These are phyloP conservation scores for Coemansia interrupta DNA, from an alignment of 192 early-diverging fungal genomes.

Conservation along the genomic window DNA sequence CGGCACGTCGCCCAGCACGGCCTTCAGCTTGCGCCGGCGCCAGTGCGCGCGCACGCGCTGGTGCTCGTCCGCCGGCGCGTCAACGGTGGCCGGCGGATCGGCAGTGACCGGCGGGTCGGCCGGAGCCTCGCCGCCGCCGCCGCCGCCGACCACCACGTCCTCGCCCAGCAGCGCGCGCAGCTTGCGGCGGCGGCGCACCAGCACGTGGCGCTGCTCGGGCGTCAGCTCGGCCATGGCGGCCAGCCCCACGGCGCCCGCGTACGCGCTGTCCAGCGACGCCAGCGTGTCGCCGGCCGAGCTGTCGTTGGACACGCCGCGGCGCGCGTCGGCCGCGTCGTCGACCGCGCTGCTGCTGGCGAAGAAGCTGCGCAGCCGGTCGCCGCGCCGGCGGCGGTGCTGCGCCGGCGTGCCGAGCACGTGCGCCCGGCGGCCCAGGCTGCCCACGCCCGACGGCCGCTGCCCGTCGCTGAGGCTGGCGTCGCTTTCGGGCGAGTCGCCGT, in stretches of 20 bases:
- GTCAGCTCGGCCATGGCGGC: slow-evolving; percentile 23
- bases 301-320: not conserved
- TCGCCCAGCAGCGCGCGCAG: slow-evolving; percentile 61
- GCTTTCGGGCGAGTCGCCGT: slow-evolving; percentile 34
- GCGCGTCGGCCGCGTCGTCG: not conserved
- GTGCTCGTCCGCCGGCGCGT: slow-evolving; percentile 4
- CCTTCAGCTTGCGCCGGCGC: slow-evolving; percentile 36
- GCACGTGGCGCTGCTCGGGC: slow-evolving; percentile 54
- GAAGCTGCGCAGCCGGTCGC: slow-evolving; percentile 55
- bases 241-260: not conserved
- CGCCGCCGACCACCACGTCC: slow-evolving; percentile 7
- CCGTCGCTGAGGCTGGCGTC: slow-evolving; percentile 5
- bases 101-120: not conserved
- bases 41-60: slow-evolving; percentile 32
- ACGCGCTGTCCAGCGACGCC: slow-evolving; percentile 6
- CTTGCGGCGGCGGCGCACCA: slow-evolving; percentile 62
- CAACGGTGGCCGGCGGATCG: not conserved
- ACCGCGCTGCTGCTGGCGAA: slow-evolving; percentile 36
- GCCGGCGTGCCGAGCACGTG: not conserved
- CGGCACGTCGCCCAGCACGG: slow-evolving; percentile 38
- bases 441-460: not conserved
- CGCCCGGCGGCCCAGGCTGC: not conserved
- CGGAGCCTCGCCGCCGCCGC: slow-evolving; percentile 40
- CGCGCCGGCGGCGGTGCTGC: slow-evolving; percentile 38
- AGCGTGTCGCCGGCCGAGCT: slow-evolving; percentile 3